Percentiles rank a stretch among this genome's conserved stretches.
phyloP scores from a whole-genome alignment of 805 yeast genomes.

The Lipomyces orientalis region DNA sequence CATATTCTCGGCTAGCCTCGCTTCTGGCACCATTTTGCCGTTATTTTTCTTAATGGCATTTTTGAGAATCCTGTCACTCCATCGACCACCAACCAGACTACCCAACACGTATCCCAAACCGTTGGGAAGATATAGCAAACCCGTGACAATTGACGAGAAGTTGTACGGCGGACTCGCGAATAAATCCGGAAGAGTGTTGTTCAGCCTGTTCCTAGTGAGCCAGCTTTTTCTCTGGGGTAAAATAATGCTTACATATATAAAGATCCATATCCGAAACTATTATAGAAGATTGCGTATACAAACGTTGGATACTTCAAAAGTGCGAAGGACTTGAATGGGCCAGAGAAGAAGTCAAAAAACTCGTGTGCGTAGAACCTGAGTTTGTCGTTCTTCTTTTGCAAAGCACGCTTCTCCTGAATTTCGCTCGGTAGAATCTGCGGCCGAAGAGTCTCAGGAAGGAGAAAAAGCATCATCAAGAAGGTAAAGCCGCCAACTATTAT shows the following conservation, averaged over 20 bases:
- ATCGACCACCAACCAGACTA: conserved; percentile 78
- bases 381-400: conserved; percentile 8
- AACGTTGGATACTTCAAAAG: conserved; percentile 79
- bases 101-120: conserved; percentile 78
- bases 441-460: conserved; percentile 81
- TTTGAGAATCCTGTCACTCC: conserved; percentile 69
- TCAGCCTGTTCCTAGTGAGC: conserved; percentile 49
- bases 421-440: conserved; percentile 45
- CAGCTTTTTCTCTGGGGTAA: no score
- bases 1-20: conserved; percentile 77
- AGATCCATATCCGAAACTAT: conserved; percentile 73
- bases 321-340: conserved; percentile 65
- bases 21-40: conserved; percentile 75
- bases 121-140: conserved; percentile 81
- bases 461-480: conserved; percentile 55
- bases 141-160: conserved; percentile 68
- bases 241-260: conserved; percentile 54
- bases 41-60: conserved; percentile 60
- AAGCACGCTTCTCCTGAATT: conserved; percentile 33
- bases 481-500: conserved; percentile 67
- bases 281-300: conserved; percentile 63
- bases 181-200: conserved; percentile 69
- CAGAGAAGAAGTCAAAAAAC: conserved; percentile 54
- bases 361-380: conserved; percentile 7
- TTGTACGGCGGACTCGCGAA: conserved; percentile 72